Conservation (phyloP, 192 early-diverging fungal genomes). For the Coemansia umbellata region DNA sequence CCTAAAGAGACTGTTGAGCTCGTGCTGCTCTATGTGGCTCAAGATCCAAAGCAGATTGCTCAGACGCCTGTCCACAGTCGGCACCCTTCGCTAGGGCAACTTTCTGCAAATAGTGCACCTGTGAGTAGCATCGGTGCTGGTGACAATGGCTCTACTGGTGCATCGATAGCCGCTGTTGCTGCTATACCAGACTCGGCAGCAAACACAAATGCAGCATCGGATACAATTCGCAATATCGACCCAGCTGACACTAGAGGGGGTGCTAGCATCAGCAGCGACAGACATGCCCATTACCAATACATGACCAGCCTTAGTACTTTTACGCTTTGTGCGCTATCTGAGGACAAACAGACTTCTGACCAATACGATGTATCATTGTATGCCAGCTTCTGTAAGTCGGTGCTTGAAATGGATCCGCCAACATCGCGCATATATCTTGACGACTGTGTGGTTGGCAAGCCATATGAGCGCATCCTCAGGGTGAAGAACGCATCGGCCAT, state of each 20-base stretch:
- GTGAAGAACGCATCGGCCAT: constrained; percentile 89
- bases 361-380: constrained; percentile 70
- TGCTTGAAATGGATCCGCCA: constrained; percentile 87
- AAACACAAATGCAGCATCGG: no score
- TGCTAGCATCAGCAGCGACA: neutral
- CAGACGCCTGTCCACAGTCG: constrained; percentile 7
- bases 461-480: constrained; percentile 87
- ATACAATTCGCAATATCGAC: no score
- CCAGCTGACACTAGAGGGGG: no score
- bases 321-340: constrained; percentile 2
- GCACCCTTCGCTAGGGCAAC: constrained; percentile 5
- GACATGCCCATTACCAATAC: neutral
- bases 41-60: neutral
- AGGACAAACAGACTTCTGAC: constrained; percentile 21
- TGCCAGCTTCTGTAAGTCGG: constrained; percentile 82
- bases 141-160: constrained; percentile 1
- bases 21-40: constrained; percentile 70
- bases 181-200: neutral
- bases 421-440: constrained; percentile 92
- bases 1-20: constrained; percentile 66
- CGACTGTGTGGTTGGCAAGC: constrained; percentile 85
- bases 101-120: neutral
- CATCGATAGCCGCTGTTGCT: neutral
- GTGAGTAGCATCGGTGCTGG: constrained; percentile 8
- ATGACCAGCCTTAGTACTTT: neutral